phyloP scores from a whole-genome alignment of 345 rosid genomes.

The Linum lewisii region DNA sequence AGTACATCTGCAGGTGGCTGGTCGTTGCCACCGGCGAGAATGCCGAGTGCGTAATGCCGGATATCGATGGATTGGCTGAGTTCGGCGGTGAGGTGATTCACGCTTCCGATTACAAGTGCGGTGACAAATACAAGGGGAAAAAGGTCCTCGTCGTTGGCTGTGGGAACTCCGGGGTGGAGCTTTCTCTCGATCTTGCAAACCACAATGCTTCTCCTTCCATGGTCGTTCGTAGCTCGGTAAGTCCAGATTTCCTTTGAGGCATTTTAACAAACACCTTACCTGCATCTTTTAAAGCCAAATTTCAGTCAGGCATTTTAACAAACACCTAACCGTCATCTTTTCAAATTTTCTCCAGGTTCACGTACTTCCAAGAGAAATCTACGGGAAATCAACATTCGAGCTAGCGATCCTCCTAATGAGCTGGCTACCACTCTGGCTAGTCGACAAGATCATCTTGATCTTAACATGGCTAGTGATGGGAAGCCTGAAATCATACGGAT shows the following conservation, averaged over 20 bases:
- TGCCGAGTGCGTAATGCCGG: slow-evolving; percentile 73
- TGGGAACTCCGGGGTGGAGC: slow-evolving; percentile 96
- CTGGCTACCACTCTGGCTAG: slow-evolving; percentile 64
- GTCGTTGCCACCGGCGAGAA: slow-evolving; percentile 97
- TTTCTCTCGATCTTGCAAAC: slow-evolving; percentile 80
- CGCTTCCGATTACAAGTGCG: slow-evolving; percentile 69
- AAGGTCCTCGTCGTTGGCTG: slow-evolving; percentile 80
- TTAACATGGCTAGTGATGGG: slow-evolving; percentile 53
- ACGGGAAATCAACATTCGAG: slow-evolving; percentile 24
- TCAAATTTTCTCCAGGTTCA: slow-evolving; percentile 16
- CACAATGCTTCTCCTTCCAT: slow-evolving; percentile 60
- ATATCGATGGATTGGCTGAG: slow-evolving; percentile 52
- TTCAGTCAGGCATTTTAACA: background rate
- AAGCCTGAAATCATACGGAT: slow-evolving; percentile 47
- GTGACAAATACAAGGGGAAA: slow-evolving; percentile 51
- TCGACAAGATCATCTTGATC: slow-evolving; percentile 50
- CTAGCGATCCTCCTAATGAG: slow-evolving; percentile 47
- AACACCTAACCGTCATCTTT: background rate
- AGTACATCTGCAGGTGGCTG: slow-evolving; percentile 86
- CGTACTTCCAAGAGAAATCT: slow-evolving; percentile 19
- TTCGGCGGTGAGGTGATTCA: slow-evolving; percentile 71
- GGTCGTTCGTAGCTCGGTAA: slow-evolving; percentile 86
- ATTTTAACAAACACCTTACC: too few relatives aligned
- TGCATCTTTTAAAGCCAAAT: too few relatives aligned
- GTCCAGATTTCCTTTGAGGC: too few relatives aligned